Evolutionary conservation across 23 red algal species (phyloP), one percentile per base, ranked within the genome.

Genomic region (Agarophyton chilense): DNA sequence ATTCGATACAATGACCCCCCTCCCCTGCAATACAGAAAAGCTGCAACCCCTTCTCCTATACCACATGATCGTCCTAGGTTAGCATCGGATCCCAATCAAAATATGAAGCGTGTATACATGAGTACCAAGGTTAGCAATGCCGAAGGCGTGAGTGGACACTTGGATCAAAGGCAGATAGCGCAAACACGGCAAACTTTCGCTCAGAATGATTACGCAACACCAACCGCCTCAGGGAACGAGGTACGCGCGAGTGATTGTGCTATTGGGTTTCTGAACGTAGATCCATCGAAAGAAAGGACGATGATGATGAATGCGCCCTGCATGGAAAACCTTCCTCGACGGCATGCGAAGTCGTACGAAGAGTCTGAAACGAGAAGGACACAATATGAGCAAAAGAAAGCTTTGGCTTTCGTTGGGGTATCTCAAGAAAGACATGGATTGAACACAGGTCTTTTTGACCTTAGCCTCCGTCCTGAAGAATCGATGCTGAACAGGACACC

Each of bases 361-460:
- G 10, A 52, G 33, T 10, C 74, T 79, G 74, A 52, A 36, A 57
- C 74, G 6, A 52, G 74, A 55, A 52, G 74, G 17, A 45, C 46
- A 11, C 74, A 52, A 19, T 79, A 36, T 52, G 74, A 79, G 43
- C 74, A 79, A 57, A 35, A 35, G 14, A 34, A 57, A 34, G 74
- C 45, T 21, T 22, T 79, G 46, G 74, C 74, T 26, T 79, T 79
- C 29, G 45, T 79, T 1, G 45, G 52, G 1, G 54, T 26, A 18
- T 34, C 26, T 9, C 74, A 79, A 54, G 41, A 22, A 42, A 34
- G 65, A 40, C 65, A 43, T 13, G 36, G 65, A 44, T 72, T 72
- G 65, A 72, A 25, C 5, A n/a, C 65, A 44, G 17, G 65, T 16
- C 1, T 21, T 2, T 11, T 16, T 43, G 65, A 72, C 35, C 17